Percentiles rank a stretch among this genome's conserved stretches.
phyloP scores from a whole-genome alignment of 306 rosid species.

The Rosa lucieae region DNA sequence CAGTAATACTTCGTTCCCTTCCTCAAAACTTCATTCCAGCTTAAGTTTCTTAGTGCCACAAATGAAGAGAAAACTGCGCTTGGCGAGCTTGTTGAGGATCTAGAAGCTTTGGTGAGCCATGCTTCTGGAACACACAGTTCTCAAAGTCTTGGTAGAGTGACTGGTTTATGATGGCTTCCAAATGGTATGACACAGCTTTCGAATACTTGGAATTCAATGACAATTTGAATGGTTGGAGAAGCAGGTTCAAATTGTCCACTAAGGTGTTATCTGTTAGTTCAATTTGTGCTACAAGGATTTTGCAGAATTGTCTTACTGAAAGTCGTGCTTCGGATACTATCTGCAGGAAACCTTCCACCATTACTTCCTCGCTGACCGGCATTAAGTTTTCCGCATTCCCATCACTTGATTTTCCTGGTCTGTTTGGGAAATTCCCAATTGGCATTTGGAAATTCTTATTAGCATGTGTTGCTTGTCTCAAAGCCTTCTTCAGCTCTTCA shows the following conservation, averaged over 20 bases:
- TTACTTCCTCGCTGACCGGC: slow-evolving; percentile 72
- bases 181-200: slow-evolving; percentile 72
- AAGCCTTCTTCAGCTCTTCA: slow-evolving; percentile 83
- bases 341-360: slow-evolving; percentile 94
- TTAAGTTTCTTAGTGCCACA: slow-evolving; percentile 70
- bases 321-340: slow-evolving; percentile 88
- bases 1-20: slow-evolving; percentile 89
- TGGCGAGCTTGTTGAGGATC: slow-evolving; percentile 77
- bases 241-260: slow-evolving; percentile 61
- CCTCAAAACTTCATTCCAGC: slow-evolving; percentile 92
- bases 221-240: slow-evolving; percentile 75
- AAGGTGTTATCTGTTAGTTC: slow-evolving; percentile 68
- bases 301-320: slow-evolving; percentile 87
- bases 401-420: slow-evolving; percentile 39
- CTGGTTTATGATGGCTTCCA: slow-evolving; percentile 81
- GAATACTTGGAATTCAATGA: slow-evolving; percentile 71
- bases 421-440: slow-evolving; percentile 42
- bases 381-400: slow-evolving; percentile 56
- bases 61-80: slow-evolving; percentile 69
- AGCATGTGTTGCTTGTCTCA: slow-evolving; percentile 51
- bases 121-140: slow-evolving; percentile 79
- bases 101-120: slow-evolving; percentile 67
- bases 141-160: slow-evolving; percentile 84
- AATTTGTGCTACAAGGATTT: slow-evolving; percentile 65
- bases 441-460: slow-evolving; percentile 41